phyloP scores from a whole-genome alignment of 139 green algal species.

The Diplosphaera chodatii region DNA sequence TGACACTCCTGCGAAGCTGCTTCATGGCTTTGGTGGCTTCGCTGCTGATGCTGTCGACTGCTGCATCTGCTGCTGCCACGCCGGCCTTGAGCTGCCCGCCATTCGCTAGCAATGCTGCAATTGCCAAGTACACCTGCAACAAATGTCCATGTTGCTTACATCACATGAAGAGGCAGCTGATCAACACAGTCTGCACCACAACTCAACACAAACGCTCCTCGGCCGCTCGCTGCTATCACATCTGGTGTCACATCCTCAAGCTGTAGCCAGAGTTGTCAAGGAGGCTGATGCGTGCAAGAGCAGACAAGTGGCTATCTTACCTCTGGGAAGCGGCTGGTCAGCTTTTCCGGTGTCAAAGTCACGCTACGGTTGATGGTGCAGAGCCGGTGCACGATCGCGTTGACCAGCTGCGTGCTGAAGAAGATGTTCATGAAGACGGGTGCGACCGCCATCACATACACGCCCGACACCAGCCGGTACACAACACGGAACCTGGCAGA shows the following conservation, averaged over 20 bases:
- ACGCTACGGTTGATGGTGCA: conserved; percentile 18
- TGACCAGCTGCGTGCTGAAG: conserved; percentile 29
- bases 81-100: not conserved
- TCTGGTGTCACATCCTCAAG: too few species aligned
- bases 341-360: conserved; percentile 39
- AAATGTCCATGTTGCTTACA: too few species aligned
- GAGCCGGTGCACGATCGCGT: conserved; percentile 26
- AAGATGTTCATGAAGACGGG: conserved; percentile 26
- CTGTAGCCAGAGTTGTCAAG: too few species aligned
- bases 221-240: too few species aligned
- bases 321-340: conserved; percentile 35
- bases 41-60: not conserved
- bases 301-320: conserved; percentile 8
- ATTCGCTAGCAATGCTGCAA: conserved; percentile 1
- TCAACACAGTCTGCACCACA: too few species aligned
- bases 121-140: conserved; percentile 8
- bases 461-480: conserved; percentile 34
- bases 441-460: conserved; percentile 35
- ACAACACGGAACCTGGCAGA: conserved; percentile 28
- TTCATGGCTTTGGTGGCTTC: not conserved
- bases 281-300: too few species aligned
- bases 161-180: too few species aligned
- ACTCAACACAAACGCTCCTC: too few species aligned
- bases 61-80: not conserved
- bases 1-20: not conserved